A percentile compares a stretch with the other conserved stretches of the same genome.
Conservation (phyloP, 768 basidiomycete genomes). For the Favolaschia claudopus region DNA sequence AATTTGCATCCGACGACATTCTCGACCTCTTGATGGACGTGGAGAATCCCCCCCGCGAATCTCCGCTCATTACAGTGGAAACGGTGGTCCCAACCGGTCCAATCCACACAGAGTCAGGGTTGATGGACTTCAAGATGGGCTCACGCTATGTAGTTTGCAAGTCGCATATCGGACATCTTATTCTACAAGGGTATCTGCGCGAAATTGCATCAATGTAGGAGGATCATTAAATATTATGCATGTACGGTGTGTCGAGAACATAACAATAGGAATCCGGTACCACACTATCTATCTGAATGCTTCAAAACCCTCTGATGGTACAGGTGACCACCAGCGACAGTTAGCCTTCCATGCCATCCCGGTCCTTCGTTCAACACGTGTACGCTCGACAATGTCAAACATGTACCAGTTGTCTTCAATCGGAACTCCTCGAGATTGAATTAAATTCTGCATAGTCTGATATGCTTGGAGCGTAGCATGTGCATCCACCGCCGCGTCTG, state of each 20-base stretch:
- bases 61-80: neutral
- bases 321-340: neutral
- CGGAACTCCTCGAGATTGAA: neutral
- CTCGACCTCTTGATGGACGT: neutral
- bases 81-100: neutral
- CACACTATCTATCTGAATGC: no score
- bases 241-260: no score
- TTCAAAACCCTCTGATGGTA: neutral
- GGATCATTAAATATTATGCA: no score
- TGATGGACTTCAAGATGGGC: neutral
- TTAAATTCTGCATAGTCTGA: neutral
- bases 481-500: neutral
- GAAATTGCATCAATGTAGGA: no score
- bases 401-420: neutral
- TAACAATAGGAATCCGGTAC: no score
- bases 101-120: neutral
- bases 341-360: neutral
- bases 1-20: neutral
- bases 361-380: neutral
- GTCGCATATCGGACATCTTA: neutral
- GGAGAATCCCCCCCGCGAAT: neutral
- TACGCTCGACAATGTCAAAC: neutral
- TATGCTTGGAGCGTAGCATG: neutral
- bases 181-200: neutral
- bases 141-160: neutral